Base-by-base conservation (phyloP, 2,329 filamentous ascomycete species). In the Trichoderma sp. region DNA sequence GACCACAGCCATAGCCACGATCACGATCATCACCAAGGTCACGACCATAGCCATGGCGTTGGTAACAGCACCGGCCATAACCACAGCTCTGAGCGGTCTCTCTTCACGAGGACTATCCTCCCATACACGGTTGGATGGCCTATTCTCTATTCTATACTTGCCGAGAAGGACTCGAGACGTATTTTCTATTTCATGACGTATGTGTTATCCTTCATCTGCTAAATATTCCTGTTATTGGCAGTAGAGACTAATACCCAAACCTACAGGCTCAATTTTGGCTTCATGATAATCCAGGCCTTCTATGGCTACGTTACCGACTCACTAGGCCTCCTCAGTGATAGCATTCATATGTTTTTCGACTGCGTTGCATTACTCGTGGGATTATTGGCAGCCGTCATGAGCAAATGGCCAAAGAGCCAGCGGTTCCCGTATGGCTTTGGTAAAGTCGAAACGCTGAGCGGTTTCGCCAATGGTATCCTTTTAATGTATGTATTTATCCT, bases 281-380 rank as follows among this genome's bases (percentile, higher is more conserved):
- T 99, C 79, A 99, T 99, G 96, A 83, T 92, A 40, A 89, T 99
- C 1, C 96, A 99, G 76, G 92, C 94, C 52, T 93, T 95, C 71
- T 99, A 99, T 76, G 96, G 96, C 60, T 96, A 96, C 75, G 82
- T 96, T 13, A 98, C 94, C 4, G 94, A 97, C 73, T 99, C 96
- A 0, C 83, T 99, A 5, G 96, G 96, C 3, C 85, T 99, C n/a
- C 87, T 99, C 21, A 97, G 94, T 73, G 96, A 99, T 80, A 98
- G 94, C 76, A 96, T 99, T 72, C 96, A 99, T 81, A 99, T 99
- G 96, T 95, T 99, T 76, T 98, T 99, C 75, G 96, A 99, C 80
- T 99, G 96, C 74, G 89, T 97, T 43, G 96, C 95, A 24, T 86
- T 99, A 33, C 88, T 92, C 1, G 94, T 99, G 43, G 96, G 96